A percentile compares a stretch with the other conserved stretches of the same genome.
Conservation (phyloP, 2,329 filamentous ascomycete genomes). For the Iodosphaeria phyllophila region DNA sequence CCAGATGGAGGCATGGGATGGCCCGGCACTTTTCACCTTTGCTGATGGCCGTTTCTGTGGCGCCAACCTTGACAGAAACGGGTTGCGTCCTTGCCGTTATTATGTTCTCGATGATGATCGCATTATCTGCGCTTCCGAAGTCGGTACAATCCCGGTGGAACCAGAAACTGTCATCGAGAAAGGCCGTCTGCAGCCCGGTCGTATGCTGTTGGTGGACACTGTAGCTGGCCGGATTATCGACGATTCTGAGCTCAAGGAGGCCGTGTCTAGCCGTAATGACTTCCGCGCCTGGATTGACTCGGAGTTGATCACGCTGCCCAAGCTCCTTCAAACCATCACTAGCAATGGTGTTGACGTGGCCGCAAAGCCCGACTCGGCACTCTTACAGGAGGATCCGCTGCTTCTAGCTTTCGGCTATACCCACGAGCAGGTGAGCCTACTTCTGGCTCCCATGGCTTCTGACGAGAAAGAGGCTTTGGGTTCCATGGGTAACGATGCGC, state of each 20-base stretch:
- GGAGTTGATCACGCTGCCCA: slow-evolving; percentile 66
- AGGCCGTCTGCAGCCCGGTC: slow-evolving; percentile 80
- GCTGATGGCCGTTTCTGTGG: slow-evolving; percentile 92
- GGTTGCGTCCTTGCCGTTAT: slow-evolving; percentile 86
- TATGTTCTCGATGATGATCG: slow-evolving; percentile 94
- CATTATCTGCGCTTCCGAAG: slow-evolving; percentile 93
- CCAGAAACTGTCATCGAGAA: slow-evolving; percentile 84
- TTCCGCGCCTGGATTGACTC: slow-evolving; percentile 79
- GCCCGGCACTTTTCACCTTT: slow-evolving; percentile 90
- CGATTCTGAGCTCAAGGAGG: slow-evolving; percentile 77
- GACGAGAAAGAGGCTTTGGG: slow-evolving; percentile 94
- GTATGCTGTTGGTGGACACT: slow-evolving; percentile 92
- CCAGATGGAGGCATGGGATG: slow-evolving; percentile 98
- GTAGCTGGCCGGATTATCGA: slow-evolving; percentile 81
- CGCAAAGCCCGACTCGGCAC: slow-evolving; percentile 45
- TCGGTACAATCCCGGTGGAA: slow-evolving; percentile 82
- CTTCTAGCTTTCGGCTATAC: slow-evolving; percentile 85
- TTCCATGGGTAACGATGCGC: slow-evolving; percentile 95
- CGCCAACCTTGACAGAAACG: slow-evolving; percentile 91
- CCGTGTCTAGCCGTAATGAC: slow-evolving; percentile 70
- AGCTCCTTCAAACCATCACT: slow-evolving; percentile 48
- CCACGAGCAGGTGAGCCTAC: slow-evolving; percentile 80
- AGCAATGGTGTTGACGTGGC: slow-evolving; percentile 41
- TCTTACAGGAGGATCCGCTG: slow-evolving; percentile 68
- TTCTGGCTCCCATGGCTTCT: slow-evolving; percentile 88